phyloP scores from a whole-genome alignment of 2,329 filamentous ascomycete genomes.

The Sclerotinia subarctica region DNA sequence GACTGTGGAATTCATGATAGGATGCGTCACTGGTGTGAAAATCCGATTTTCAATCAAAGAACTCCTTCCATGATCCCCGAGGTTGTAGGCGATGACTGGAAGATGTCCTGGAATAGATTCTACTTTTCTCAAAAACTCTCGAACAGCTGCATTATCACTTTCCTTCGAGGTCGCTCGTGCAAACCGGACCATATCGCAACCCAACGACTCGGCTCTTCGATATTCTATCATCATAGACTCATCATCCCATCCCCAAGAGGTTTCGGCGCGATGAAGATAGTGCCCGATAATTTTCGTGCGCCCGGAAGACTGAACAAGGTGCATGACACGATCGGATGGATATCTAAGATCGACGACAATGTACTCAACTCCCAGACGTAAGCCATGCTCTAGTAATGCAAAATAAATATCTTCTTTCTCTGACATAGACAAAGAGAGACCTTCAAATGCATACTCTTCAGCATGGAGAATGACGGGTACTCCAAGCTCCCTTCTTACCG shows the following conservation, averaged over 20 bases:
- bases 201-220: constrained; percentile 48
- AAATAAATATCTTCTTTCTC: constrained; percentile 46
- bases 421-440: constrained; percentile 27
- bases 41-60: constrained; percentile 57
- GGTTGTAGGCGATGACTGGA: constrained; percentile 52
- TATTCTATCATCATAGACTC: constrained; percentile 48
- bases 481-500: constrained; percentile 54
- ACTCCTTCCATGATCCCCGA: constrained; percentile 51
- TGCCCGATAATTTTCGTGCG: constrained; percentile 54
- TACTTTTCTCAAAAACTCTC: constrained; percentile 32
- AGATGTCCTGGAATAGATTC: constrained; percentile 32
- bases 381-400: constrained; percentile 58
- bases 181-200: constrained; percentile 56
- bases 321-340: constrained; percentile 44
- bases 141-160: constrained; percentile 48
- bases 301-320: constrained; percentile 48
- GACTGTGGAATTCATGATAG: constrained; percentile 55
- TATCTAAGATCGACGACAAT: constrained; percentile 60
- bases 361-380: constrained; percentile 65
- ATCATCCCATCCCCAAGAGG: constrained; percentile 47
- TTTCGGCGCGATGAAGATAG: constrained; percentile 41
- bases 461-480: constrained; percentile 57
- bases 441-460: constrained; percentile 45
- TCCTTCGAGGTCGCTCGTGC: constrained; percentile 48
- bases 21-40: constrained; percentile 54